Evolutionary conservation across 176 grass and related monocot species (phyloP).

Genomic region (Puya raimondii): DNA sequence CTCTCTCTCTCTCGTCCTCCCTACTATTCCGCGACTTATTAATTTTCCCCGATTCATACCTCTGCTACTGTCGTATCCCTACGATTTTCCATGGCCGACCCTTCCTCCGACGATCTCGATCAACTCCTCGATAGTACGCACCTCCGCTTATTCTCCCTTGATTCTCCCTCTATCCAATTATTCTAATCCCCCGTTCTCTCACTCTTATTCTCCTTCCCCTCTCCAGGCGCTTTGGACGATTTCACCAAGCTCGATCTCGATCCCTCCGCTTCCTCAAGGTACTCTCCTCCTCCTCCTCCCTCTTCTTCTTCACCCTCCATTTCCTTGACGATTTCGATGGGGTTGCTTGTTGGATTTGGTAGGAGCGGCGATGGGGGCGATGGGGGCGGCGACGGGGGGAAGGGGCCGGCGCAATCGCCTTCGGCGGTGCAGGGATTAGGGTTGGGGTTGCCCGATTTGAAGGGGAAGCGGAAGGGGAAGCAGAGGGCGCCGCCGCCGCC

Average conservation of each 20-base stretch:
- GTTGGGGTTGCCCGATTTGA: conserved; percentile 68
- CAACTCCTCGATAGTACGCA: conserved; percentile 31
- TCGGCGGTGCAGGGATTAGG: conserved; percentile 37
- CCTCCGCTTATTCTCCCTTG: background rate
- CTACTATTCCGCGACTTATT: background rate
- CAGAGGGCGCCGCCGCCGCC: conserved; percentile 20
- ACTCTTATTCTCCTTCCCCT: conserved; percentile 1
- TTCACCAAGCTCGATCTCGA: conserved; percentile 29
- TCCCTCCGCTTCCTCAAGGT: background rate
- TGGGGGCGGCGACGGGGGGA: background rate
- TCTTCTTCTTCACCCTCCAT: background rate
- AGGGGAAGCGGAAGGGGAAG: conserved; percentile 46
- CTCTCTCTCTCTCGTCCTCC: background rate
- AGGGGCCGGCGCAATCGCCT: background rate
- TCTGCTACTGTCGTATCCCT: background rate
- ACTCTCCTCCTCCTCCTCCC: background rate
- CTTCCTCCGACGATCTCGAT: conserved; percentile 30
- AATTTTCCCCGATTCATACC: background rate
- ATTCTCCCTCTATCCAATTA: background rate
- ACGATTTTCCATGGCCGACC: background rate
- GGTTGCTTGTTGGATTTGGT: background rate
- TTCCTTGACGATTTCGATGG: conserved; percentile 5
- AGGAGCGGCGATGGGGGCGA: conserved; percentile 3
- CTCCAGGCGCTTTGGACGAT: conserved; percentile 33
- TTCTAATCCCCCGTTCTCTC: conserved; percentile 1